phyloP scores from a whole-genome alignment of 495 filamentous ascomycete species.

The Clavariopsis aquatica region DNA sequence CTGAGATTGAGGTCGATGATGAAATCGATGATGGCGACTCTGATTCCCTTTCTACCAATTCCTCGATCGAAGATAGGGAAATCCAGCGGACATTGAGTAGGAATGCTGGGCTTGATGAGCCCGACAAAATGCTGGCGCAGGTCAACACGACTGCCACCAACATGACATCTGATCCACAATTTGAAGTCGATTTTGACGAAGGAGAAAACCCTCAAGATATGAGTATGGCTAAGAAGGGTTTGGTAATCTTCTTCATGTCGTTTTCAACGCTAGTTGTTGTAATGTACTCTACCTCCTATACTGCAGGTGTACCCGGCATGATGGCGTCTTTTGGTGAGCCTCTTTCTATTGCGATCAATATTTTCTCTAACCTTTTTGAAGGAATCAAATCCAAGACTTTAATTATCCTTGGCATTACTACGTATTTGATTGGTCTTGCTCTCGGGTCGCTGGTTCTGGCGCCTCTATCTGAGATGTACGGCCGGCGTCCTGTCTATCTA shows the following conservation, averaged over 20 bases:
- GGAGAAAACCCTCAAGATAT: constrained; percentile 75
- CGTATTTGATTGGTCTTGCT: constrained; percentile 74
- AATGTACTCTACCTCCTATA: constrained; percentile 84
- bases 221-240: constrained; percentile 65
- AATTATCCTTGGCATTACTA: constrained; percentile 75
- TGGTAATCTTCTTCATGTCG: constrained; percentile 64
- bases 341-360: too few relatives aligned
- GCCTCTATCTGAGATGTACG: constrained; percentile 76
- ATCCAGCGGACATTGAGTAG: constrained; percentile 28
- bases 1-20: constrained; percentile 10
- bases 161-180: constrained; percentile 63
- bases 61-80: constrained; percentile 7
- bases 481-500: constrained; percentile 72
- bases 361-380: too few relatives aligned
- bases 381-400: constrained; percentile 53
- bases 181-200: constrained; percentile 75
- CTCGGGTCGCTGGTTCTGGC: constrained; percentile 72
- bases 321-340: constrained; percentile 60
- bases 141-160: constrained; percentile 47
- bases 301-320: constrained; percentile 66
- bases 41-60: constrained; percentile 14
- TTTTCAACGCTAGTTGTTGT: constrained; percentile 74
- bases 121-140: constrained; percentile 16
- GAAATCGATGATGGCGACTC: constrained; percentile 7
- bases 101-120: constrained; percentile 29